phyloP scores from a whole-genome alignment of 805 yeast genomes.

The Saccharomycopsis sp. region DNA sequence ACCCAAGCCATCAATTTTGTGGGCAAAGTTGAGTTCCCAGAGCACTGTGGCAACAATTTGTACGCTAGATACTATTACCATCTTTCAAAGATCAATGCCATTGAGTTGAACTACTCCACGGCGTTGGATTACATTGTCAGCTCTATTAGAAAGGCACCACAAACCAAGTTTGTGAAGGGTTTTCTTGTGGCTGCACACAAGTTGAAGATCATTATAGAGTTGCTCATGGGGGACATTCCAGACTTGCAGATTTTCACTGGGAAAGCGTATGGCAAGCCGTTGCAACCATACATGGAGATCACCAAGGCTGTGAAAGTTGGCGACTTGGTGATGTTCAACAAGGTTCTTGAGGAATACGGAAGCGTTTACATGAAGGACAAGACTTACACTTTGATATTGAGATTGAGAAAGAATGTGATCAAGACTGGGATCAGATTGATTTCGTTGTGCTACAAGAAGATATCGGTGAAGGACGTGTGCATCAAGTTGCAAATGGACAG shows the following conservation, averaged over 20 bases:
- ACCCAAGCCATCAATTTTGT: slow-evolving; percentile 84
- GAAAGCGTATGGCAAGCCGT: slow-evolving; percentile 45
- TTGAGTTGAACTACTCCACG: slow-evolving; percentile 84
- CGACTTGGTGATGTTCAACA: slow-evolving; percentile 72
- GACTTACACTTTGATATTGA: slow-evolving; percentile 71
- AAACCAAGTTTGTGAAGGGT: slow-evolving; percentile 73
- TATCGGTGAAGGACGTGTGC: slow-evolving; percentile 89
- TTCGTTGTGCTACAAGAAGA: slow-evolving; percentile 81
- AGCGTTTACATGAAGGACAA: slow-evolving; percentile 61
- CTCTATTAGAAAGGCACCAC: slow-evolving; percentile 96
- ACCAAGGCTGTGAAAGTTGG: slow-evolving; percentile 91
- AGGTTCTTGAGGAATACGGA: slow-evolving; percentile 57
- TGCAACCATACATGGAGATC: slow-evolving; percentile 76
- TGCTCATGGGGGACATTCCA: slow-evolving; percentile 95
- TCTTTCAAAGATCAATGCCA: slow-evolving; percentile 80
- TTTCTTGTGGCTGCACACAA: slow-evolving; percentile 86
- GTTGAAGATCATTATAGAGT: slow-evolving; percentile 77
- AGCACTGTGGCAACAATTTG: slow-evolving; percentile 72
- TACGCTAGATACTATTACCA: slow-evolving; percentile 89
- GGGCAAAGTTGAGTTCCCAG: slow-evolving; percentile 83
- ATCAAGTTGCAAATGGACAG: slow-evolving; percentile 84
- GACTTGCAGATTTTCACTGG: slow-evolving; percentile 75
- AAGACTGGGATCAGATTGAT: slow-evolving; percentile 95
- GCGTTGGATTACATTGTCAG: slow-evolving; percentile 87
- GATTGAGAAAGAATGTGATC: slow-evolving; percentile 93